These are phyloP conservation scores for Penicillium sp. DNA, from an alignment of 2,329 filamentous ascomycete genomes.

Conservation along the genomic window DNA sequence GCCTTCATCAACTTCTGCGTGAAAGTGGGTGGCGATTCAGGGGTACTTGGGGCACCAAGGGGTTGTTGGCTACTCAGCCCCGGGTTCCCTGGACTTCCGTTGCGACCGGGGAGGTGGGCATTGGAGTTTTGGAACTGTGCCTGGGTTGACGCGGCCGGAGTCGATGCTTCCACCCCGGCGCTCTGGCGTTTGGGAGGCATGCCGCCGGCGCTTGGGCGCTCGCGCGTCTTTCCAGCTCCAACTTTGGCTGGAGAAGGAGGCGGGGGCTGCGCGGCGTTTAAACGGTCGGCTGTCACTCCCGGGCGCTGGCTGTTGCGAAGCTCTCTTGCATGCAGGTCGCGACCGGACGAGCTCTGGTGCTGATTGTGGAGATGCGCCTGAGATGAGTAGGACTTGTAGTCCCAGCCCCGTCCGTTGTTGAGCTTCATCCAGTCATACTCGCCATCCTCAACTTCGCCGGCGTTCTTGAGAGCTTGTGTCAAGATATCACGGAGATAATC, in stretches of 20 bases:
- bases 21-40: conserved; percentile 73
- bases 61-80: conserved; percentile 59
- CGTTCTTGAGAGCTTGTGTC: conserved; percentile 91
- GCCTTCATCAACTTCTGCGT: conserved; percentile 92
- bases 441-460: conserved; percentile 91
- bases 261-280: conserved; percentile 91
- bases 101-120: conserved; percentile 71
- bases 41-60: conserved; percentile 56
- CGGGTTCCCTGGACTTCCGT: conserved; percentile 58
- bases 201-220: conserved; percentile 75
- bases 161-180: conserved; percentile 66
- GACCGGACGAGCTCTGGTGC: conserved; percentile 76
- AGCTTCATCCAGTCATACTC: conserved; percentile 99
- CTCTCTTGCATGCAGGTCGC: conserved; percentile 72
- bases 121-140: conserved; percentile 96
- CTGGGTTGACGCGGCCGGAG: conserved; percentile 86
- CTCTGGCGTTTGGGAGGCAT: conserved; percentile 74
- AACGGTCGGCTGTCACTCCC: conserved; percentile 77
- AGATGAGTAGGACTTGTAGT: conserved; percentile 69
- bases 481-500: conserved; percentile 96
- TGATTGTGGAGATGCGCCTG: conserved; percentile 78
- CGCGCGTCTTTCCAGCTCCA: conserved; percentile 68
- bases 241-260: conserved; percentile 81
- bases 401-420: conserved; percentile 90
- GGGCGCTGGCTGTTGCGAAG: conserved; percentile 60